Evolutionary conservation across 2,329 filamentous ascomycete species (phyloP), one percentile per base, ranked within the genome.

Genomic region (Penicillium janthinellum): DNA sequence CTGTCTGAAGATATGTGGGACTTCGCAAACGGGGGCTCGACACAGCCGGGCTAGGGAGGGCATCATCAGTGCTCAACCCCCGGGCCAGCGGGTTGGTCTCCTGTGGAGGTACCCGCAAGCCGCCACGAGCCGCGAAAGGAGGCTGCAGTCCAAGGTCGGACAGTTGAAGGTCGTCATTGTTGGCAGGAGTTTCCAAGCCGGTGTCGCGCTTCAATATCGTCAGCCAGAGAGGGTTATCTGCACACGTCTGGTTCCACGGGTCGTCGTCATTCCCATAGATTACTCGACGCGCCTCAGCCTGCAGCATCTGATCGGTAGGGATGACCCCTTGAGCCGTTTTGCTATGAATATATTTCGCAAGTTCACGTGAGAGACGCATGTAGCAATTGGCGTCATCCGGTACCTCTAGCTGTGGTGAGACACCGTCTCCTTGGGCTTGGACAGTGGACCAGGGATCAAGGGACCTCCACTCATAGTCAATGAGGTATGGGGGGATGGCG

Each of bases 181-280:
- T 65, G 12, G 71, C 71, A 1, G 69, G 58, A 15, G 67, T 62
- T 22, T 73, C 69, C 17, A 81, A 64, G 4, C 78, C 79, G 41
- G 73, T 69, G 59, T 80, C 76, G 10, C 75, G 76, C 64, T 81
- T 81, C 54, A 81, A 65, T 28, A 79, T 67, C 57, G 74, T 74
- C 11, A 81, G 69, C 79, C 79, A 81, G 10, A 75, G 67, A n/a
- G 75, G 69, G 52, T 80, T 80, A 62, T 81, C 79, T 7, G 79
- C 79, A 57, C 77, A 78, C 4, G 79, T 81, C 67, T 79, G 74
- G 53, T 77, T 76, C 73, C 74, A 77, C n/a, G 67, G 68, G 37
- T 77, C 74, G 56, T 73, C 68, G 57, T 73, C 68, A 15, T 52
- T 66, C 12, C 68, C 72, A 55, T 76, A 77, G 48, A 77, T 71